Evolutionary conservation across 1,284 basidiomycete genomes (phyloP).

Genomic region (Rhizoctonia solani): DNA sequence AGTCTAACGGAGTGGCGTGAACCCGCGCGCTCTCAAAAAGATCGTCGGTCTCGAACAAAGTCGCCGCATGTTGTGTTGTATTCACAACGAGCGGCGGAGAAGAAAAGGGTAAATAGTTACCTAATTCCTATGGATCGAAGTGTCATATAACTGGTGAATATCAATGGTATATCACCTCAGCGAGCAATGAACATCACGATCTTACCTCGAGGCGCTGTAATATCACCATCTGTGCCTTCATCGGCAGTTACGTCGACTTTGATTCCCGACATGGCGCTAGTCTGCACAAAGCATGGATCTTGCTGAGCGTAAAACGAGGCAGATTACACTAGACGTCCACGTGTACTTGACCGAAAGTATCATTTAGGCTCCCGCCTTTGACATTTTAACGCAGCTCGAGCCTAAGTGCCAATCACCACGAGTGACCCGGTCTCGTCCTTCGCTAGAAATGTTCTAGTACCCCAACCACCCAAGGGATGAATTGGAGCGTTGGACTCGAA

Average conservation of each 20-base stretch:
- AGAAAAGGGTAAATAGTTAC: not conserved
- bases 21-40: not conserved
- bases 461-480: too few relatives aligned
- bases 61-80: not conserved
- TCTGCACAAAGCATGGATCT: conserved; percentile 19
- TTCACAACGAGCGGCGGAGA: not conserved
- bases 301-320: conserved; percentile 16
- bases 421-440: not conserved
- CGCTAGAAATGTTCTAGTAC: not conserved
- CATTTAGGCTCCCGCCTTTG: conserved; percentile 16
- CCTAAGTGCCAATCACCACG: conserved; percentile 17
- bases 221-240: conserved; percentile 19
- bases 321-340: not conserved
- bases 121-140: too few relatives aligned
- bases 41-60: not conserved
- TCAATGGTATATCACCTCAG: too few relatives aligned
- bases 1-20: too few relatives aligned
- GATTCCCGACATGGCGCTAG: conserved; percentile 28
- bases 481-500: too few relatives aligned
- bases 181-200: too few relatives aligned
- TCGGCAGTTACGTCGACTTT: not conserved
- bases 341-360: not conserved
- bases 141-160: too few relatives aligned
- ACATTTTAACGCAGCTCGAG: not conserved
- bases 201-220: too few relatives aligned